phyloP scores from a whole-genome alignment of 768 basidiomycete genomes.

The Coprinopsis cinerea region DNA sequence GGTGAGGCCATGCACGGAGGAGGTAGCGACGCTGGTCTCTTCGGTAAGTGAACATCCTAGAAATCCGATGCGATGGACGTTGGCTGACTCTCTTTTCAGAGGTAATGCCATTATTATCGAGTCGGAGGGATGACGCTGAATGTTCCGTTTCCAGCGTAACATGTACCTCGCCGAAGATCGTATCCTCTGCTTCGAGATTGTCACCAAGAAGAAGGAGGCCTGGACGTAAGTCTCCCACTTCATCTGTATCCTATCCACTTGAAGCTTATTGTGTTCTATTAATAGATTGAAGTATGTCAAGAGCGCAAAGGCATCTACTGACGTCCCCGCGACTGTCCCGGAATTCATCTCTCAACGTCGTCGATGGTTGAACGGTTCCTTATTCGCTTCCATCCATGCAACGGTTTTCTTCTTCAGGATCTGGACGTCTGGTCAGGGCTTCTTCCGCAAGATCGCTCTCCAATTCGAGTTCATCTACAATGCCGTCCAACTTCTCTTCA shows the following conservation, averaged over 20 bases:
- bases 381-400: constrained; percentile 91
- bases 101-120: not conserved
- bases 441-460: constrained; percentile 76
- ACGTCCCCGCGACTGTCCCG: constrained; percentile 85
- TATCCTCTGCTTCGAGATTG: constrained; percentile 91
- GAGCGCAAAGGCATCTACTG: constrained; percentile 92
- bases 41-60: constrained; percentile 35
- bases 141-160: constrained; percentile 52
- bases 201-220: constrained; percentile 80
- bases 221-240: constrained; percentile 57
- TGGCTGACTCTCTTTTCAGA: constrained; percentile 1
- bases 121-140: not conserved
- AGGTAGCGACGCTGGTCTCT: constrained; percentile 57
- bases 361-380: constrained; percentile 83
- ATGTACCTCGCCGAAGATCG: constrained; percentile 91
- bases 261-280: constrained; percentile 2
- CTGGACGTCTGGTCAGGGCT: constrained; percentile 87
- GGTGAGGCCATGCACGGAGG: constrained; percentile 83
- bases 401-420: constrained; percentile 86
- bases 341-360: constrained; percentile 95
- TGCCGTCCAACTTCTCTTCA: constrained; percentile 80
- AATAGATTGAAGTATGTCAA: constrained; percentile 83
- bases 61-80: not conserved
- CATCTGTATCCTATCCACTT: constrained; percentile 6
- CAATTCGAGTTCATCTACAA: constrained; percentile 91